Evolutionary conservation across 1,284 basidiomycete species (phyloP).

Genomic region (Vanrija sp.): DNA sequence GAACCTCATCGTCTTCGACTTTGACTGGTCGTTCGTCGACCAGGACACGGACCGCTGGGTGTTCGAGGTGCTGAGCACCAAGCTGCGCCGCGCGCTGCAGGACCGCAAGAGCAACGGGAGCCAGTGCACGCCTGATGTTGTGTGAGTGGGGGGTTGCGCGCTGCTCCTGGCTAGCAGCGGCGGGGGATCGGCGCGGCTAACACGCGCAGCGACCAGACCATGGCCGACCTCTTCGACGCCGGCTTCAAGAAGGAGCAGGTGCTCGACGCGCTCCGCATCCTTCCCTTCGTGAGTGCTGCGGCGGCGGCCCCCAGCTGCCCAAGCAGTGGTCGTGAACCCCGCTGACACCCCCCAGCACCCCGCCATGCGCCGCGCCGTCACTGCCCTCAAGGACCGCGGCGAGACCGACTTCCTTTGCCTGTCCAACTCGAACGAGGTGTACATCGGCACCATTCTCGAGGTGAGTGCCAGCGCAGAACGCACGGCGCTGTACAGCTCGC

Average conservation of each 20-base stretch:
- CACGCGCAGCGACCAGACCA: constrained; percentile 61
- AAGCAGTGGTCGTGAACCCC: too few relatives aligned
- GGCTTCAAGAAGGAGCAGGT: constrained; percentile 72
- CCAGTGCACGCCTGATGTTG: constrained; percentile 88
- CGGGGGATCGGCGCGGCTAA: not conserved
- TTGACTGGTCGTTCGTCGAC: constrained; percentile 87
- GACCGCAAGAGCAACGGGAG: constrained; percentile 56
- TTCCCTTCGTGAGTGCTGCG: constrained; percentile 74
- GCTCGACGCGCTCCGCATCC: constrained; percentile 66
- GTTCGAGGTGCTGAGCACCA: constrained; percentile 83
- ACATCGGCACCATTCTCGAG: constrained; percentile 83
- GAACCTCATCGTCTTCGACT: constrained; percentile 91
- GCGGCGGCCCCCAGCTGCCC: not conserved
- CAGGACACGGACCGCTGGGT: constrained; percentile 97
- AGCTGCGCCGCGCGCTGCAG: constrained; percentile 79
- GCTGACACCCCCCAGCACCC: constrained; percentile 65
- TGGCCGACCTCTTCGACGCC: constrained; percentile 64
- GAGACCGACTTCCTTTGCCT: constrained; percentile 83
- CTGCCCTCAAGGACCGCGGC: constrained; percentile 60
- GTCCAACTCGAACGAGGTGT: constrained; percentile 90
- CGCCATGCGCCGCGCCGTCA: constrained; percentile 87
- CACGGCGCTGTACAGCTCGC: not conserved
- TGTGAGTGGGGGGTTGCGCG: constrained; percentile 57
- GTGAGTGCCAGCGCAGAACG: constrained; percentile 47
- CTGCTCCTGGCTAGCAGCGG: too few relatives aligned